Percentiles rank a stretch among this genome's conserved stretches.
Evolutionary conservation across 371 early-diverging fungal species (phyloP).

Genomic region (Mycotypha africana): DNA sequence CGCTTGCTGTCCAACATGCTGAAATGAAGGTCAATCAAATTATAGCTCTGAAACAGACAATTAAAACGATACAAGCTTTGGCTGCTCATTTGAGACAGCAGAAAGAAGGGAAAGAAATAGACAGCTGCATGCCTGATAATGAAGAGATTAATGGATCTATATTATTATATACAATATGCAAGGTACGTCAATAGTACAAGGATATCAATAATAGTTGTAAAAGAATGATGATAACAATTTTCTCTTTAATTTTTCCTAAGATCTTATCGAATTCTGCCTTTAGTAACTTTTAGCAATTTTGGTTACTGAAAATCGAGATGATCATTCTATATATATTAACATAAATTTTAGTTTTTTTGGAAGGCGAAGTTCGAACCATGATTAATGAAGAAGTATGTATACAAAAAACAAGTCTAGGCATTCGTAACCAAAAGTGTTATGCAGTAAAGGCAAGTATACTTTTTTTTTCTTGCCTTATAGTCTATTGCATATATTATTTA

Average conservation of each 20-base stretch:
- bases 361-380: slow-evolving; percentile 37
- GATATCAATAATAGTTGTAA: background rate
- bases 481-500: background rate
- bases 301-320: too few relatives aligned
- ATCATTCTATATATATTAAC: too few relatives aligned
- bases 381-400: slow-evolving; percentile 65
- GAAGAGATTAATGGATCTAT: background rate
- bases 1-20: slow-evolving; percentile 41
- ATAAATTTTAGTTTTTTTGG: too few relatives aligned
- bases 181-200: background rate
- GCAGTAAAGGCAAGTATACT: slow-evolving; percentile 56
- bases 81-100: slow-evolving; percentile 27
- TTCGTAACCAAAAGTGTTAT: slow-evolving; percentile 83
- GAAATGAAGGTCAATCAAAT: slow-evolving; percentile 72
- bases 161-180: slow-evolving; percentile 11
- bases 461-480: background rate
- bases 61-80: slow-evolving; percentile 40
- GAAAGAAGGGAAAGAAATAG: too few relatives aligned
- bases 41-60: slow-evolving; percentile 60
- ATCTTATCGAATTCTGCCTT: slow-evolving; percentile 20
- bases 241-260: too few relatives aligned
- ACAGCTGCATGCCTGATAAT: too few relatives aligned
- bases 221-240: background rate
- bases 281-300: slow-evolving; percentile 4
- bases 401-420: slow-evolving; percentile 67